These are phyloP conservation scores for Lyophyllum decastes DNA, from an alignment of 768 basidiomycete genomes.

Conservation along the genomic window DNA sequence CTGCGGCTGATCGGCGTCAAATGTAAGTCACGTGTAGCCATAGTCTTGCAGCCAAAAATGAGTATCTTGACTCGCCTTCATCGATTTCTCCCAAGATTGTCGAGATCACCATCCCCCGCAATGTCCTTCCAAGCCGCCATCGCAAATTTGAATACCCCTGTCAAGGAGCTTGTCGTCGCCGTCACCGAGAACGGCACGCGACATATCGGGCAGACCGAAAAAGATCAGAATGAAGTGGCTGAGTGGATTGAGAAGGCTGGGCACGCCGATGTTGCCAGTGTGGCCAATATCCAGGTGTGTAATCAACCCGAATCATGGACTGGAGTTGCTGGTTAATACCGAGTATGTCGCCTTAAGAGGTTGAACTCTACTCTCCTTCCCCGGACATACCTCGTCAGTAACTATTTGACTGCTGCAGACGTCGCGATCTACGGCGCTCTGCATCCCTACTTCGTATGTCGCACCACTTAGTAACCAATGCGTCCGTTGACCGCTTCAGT, in stretches of 20 bases:
- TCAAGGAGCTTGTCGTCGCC: constrained; percentile 59
- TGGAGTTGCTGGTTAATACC: neutral
- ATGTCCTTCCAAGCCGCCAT: constrained; percentile 61
- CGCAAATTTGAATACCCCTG: constrained; percentile 43
- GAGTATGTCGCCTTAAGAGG: constrained; percentile 44
- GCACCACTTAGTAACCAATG: neutral
- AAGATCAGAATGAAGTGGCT: constrained; percentile 63
- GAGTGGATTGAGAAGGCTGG: constrained; percentile 72
- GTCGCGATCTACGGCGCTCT: constrained; percentile 89
- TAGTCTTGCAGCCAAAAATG: constrained; percentile 15
- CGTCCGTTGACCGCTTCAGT: constrained; percentile 7
- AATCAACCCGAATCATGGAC: neutral
- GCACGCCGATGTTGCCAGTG: constrained; percentile 46
- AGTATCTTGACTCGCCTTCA: constrained; percentile 38
- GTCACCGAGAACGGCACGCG: constrained; percentile 44
- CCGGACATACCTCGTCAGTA: constrained; percentile 83
- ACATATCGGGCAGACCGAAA: constrained; percentile 54
- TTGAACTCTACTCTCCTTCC: constrained; percentile 72
- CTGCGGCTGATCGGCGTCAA: neutral
- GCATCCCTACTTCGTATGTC: constrained; percentile 76
- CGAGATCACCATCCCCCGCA: constrained; percentile 24
- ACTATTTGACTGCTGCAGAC: constrained; percentile 87
- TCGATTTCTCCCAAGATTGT: constrained; percentile 39
- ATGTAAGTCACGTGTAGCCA: constrained; percentile 16
- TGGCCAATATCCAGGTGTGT: constrained; percentile 51